Evolutionary conservation across 305 asterid genomes (phyloP).

Genomic region (Andrographis paniculata): DNA sequence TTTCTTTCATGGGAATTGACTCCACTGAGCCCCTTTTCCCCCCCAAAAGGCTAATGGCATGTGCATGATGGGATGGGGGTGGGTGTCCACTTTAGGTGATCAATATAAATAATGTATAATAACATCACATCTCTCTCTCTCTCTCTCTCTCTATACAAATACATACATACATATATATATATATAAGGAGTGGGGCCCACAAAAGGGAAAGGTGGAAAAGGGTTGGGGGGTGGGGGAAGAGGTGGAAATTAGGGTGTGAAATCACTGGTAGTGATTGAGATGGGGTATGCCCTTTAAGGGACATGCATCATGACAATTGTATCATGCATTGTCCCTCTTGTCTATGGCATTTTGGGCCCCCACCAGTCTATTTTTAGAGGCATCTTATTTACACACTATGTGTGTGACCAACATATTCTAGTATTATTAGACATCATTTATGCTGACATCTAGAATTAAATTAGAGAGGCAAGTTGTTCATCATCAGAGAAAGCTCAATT

Average conservation of each 20-base stretch:
- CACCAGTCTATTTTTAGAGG: background rate
- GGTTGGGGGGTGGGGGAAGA: slow-evolving; percentile 1
- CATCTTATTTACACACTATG: background rate
- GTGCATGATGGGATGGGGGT: slow-evolving; percentile 37
- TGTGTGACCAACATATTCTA: too few species aligned
- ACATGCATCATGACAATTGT: slow-evolving; percentile 82
- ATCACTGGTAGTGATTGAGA: slow-evolving; percentile 43
- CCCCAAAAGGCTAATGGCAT: slow-evolving; percentile 26
- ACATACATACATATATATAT: slow-evolving; percentile 11
- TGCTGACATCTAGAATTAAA: too few species aligned
- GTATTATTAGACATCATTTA: too few species aligned
- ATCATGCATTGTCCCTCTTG: slow-evolving; percentile 78
- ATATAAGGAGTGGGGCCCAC: slow-evolving; percentile 11
- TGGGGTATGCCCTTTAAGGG: slow-evolving; percentile 54
- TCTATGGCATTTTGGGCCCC: slow-evolving; percentile 41
- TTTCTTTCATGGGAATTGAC: slow-evolving; percentile 27
- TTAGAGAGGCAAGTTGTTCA: too few species aligned
- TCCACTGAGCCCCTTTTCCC: slow-evolving; percentile 24
- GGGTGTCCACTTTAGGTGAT: too few species aligned
- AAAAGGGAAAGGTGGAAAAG: slow-evolving; percentile 14
- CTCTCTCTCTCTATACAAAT: too few species aligned
- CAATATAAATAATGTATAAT: too few species aligned
- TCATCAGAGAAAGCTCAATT: too few species aligned
- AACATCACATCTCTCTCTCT: slow-evolving; percentile 29
- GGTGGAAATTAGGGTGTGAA: slow-evolving; percentile 16